Conservation (phyloP, 2,329 filamentous ascomycete species). For the Alternaria consortialis region DNA sequence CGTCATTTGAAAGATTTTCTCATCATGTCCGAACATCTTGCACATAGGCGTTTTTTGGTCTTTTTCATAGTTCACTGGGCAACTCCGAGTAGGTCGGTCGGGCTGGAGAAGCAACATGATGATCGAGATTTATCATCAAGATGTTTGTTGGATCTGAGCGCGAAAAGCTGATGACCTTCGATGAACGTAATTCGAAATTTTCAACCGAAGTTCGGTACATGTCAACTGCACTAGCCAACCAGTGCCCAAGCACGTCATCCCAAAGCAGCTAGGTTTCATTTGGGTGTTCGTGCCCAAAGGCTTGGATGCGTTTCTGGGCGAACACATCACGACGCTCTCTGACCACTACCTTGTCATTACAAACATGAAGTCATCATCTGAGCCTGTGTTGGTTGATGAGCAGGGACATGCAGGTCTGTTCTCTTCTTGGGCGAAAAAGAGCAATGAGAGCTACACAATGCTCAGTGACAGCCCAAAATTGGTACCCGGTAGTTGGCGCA, state of each 20-base stretch:
- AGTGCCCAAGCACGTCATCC: background rate
- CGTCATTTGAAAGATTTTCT: background rate
- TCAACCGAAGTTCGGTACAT: constrained; percentile 11
- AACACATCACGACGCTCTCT: background rate
- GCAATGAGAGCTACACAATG: background rate
- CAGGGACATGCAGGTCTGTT: background rate
- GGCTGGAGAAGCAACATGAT: background rate
- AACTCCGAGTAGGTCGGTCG: background rate
- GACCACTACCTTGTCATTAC: background rate
- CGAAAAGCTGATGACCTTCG: background rate
- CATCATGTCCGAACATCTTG: background rate
- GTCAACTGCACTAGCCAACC: constrained; percentile 3
- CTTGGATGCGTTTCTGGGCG: background rate
- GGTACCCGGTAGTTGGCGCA: background rate
- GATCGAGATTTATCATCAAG: background rate
- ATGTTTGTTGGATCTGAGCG: background rate
- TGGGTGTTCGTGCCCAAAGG: constrained; percentile 8
- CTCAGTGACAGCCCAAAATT: constrained; percentile 3
- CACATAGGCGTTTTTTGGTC: background rate
- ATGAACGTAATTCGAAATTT: constrained; percentile 1
- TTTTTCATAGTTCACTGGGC: background rate
- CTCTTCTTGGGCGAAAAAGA: background rate
- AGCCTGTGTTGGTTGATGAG: background rate
- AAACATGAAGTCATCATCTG: background rate
- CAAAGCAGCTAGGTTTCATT: background rate